Evolutionary conservation across 306 rosid species (phyloP).

Genomic region (Trifolium repens): DNA sequence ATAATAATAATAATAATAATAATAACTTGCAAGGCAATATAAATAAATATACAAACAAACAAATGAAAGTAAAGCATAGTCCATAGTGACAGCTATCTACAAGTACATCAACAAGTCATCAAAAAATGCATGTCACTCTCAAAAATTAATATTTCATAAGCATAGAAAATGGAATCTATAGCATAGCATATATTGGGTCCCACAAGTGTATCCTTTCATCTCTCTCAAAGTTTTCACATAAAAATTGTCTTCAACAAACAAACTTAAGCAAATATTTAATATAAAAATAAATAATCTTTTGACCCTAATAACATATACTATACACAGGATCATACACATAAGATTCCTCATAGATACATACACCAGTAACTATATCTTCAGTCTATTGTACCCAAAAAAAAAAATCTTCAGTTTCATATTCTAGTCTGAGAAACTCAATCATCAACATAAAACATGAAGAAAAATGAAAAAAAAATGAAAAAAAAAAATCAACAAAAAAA

Average conservation of each 20-base stretch:
- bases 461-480: no score
- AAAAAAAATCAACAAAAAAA: neutral
- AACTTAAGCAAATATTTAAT: neutral
- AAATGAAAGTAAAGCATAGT: constrained; percentile 27
- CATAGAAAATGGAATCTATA: constrained; percentile 7
- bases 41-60: neutral
- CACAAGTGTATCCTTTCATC: constrained; percentile 30
- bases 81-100: neutral
- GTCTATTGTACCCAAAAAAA: no score
- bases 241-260: constrained; percentile 38
- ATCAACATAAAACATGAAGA: neutral
- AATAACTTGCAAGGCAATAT: constrained; percentile 21
- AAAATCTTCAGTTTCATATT: no score
- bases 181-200: constrained; percentile 13
- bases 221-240: constrained; percentile 25
- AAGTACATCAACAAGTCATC: constrained; percentile 23
- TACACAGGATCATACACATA: constrained; percentile 33
- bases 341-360: constrained; percentile 38
- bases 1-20: neutral
- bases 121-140: constrained; percentile 17
- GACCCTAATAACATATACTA: neutral
- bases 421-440: neutral
- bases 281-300: constrained; percentile 9
- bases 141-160: constrained; percentile 23
- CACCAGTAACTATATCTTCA: constrained; percentile 31